These are phyloP conservation scores for Forsythia suspensa DNA, from an alignment of 257 asterid genomes.

Conservation along the genomic window DNA sequence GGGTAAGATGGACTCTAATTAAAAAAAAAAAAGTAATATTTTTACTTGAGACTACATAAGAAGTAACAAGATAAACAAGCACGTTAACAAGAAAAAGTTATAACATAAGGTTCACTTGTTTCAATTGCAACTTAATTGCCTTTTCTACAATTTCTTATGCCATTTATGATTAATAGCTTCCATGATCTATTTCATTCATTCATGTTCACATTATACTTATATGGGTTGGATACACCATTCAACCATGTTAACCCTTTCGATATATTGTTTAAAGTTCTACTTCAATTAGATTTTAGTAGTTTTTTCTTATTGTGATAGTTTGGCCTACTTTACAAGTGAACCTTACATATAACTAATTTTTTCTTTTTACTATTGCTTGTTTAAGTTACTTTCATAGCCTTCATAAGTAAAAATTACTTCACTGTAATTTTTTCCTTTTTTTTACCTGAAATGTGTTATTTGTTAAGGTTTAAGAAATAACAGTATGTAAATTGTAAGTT, in stretches of 20 bases:
- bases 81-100: background rate
- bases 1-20: too few relatives aligned
- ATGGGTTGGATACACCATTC: background rate
- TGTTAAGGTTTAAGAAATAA: too few relatives aligned
- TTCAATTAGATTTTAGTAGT: background rate
- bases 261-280: background rate
- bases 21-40: too few relatives aligned
- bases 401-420: too few relatives aligned
- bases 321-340: background rate
- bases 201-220: background rate
- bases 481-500: too few relatives aligned
- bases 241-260: background rate
- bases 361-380: background rate
- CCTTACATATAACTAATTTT: background rate
- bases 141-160: background rate
- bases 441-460: background rate
- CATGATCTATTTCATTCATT: background rate
- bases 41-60: background rate
- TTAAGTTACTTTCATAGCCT: background rate
- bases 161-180: background rate
- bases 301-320: background rate
- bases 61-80: background rate
- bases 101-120: background rate
- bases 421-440: background rate
- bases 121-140: background rate